Conservation (phyloP, 768 basidiomycete species). For the Rhodotorula graminis region DNA sequence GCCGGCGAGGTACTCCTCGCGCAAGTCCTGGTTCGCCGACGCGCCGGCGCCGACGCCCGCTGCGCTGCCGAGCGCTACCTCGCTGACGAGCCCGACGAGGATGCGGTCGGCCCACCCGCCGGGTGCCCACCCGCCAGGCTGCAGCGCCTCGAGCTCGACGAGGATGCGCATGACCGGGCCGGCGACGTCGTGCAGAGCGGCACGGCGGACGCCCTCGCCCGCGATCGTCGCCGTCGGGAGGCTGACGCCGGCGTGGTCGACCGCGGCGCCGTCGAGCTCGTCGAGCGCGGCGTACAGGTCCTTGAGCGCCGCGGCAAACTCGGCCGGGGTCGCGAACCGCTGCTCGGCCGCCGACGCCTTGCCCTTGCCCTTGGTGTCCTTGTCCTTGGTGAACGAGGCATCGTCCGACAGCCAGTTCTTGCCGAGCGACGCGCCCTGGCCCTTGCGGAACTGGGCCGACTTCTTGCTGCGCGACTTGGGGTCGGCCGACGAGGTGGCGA, state of each 20-base stretch:
- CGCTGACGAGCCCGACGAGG: constrained; percentile 31
- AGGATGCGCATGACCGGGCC: constrained; percentile 29
- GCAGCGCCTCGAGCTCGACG: constrained; percentile 30
- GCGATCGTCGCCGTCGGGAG: constrained; percentile 9
- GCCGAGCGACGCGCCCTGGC: constrained; percentile 52
- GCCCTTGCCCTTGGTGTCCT: constrained; percentile 40
- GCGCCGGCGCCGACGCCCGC: background rate
- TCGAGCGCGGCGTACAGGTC: constrained; percentile 44
- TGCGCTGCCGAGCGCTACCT: background rate
- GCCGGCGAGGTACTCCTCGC: constrained; percentile 60
- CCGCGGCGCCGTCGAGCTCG: constrained; percentile 34
- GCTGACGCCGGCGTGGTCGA: constrained; percentile 5
- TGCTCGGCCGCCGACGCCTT: constrained; percentile 14
- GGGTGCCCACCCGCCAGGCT: constrained; percentile 14
- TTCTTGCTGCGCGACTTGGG: constrained; percentile 56
- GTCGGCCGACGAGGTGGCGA: constrained; percentile 14
- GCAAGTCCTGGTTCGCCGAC: constrained; percentile 56
- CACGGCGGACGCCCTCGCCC: constrained; percentile 33
- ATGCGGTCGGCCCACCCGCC: constrained; percentile 35
- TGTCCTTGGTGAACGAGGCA: constrained; percentile 45
- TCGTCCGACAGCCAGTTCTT: constrained; percentile 59
- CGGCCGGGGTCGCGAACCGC: constrained; percentile 59
- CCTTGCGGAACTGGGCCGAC: constrained; percentile 73
- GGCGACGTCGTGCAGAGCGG: constrained; percentile 36
- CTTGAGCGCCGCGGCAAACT: constrained; percentile 18